These are phyloP conservation scores for Amoebophrya sp. DNA, from an alignment of 169 alveolate species.

Conservation along the genomic window DNA sequence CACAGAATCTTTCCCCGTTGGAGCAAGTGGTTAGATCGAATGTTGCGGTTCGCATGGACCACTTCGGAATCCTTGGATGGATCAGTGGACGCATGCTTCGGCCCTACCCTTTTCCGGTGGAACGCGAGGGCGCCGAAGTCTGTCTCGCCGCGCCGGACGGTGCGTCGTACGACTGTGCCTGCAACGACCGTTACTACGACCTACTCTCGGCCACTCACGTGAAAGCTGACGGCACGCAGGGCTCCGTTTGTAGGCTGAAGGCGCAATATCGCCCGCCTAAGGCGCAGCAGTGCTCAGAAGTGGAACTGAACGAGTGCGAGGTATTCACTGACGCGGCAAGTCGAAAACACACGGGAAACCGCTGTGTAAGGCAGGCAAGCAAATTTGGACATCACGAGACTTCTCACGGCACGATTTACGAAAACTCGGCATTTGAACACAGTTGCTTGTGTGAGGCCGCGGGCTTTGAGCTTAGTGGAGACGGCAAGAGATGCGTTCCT, in stretches of 20 bases:
- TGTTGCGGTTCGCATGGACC: too few species aligned
- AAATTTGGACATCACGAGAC: too few species aligned
- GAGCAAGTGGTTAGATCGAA: too few species aligned
- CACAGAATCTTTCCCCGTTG: too few species aligned
- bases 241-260: not conserved
- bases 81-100: too few species aligned
- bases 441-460: not conserved
- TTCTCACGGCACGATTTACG: too few species aligned
- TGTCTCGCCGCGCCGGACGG: conserved; percentile 3
- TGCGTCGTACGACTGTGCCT: not conserved
- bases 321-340: not conserved
- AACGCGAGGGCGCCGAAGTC: too few species aligned
- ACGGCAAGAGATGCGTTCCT: not conserved
- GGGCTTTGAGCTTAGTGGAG: not conserved
- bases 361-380: not conserved
- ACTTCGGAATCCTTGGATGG: too few species aligned
- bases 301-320: not conserved
- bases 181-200: not conserved
- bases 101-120: too few species aligned
- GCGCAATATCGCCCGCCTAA: not conserved
- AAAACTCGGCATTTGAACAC: too few species aligned
- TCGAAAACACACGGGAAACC: not conserved
- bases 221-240: not conserved
- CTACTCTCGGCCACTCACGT: not conserved
- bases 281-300: too few species aligned